A percentile compares a stretch with the other conserved stretches of the same genome.
These are phyloP conservation scores for Candida pseudofarinosa DNA, from an alignment of 805 yeast genomes.

Conservation along the genomic window DNA sequence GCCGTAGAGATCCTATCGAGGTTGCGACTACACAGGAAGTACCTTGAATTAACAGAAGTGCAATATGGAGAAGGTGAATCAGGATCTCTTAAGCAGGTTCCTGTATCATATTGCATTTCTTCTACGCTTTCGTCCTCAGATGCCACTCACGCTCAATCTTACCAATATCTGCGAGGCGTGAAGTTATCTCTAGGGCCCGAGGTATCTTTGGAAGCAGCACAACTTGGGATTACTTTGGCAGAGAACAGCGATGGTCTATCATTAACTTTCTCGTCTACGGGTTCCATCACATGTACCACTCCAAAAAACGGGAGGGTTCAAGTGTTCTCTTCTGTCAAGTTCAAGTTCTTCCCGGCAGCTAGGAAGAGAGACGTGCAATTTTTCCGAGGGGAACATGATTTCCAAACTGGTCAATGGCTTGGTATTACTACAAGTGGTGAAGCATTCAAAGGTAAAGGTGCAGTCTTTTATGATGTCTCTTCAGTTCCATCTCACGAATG, in stretches of 20 bases:
- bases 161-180: slow-evolving; percentile 8
- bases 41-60: slow-evolving; percentile 16
- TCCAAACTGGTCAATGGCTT: slow-evolving; percentile 8
- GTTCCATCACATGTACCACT: slow-evolving; percentile 14
- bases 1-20: background rate
- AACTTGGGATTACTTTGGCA: slow-evolving; percentile 8
- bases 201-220: slow-evolving; percentile 2
- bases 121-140: slow-evolving; percentile 13
- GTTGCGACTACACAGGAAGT: slow-evolving; percentile 3
- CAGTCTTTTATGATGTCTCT: slow-evolving; percentile 12
- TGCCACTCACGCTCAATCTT: slow-evolving; percentile 13
- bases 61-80: slow-evolving; percentile 12
- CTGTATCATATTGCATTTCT: slow-evolving; percentile 16
- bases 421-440: slow-evolving; percentile 3
- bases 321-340: slow-evolving; percentile 13
- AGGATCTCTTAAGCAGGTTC: slow-evolving; percentile 6
- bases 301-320: slow-evolving; percentile 15
- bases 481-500: slow-evolving; percentile 13
- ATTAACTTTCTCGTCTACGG: slow-evolving; percentile 8
- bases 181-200: slow-evolving; percentile 5
- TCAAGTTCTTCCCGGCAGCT: slow-evolving; percentile 13
- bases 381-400: slow-evolving; percentile 4
- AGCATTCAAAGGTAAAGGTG: slow-evolving; percentile 9
- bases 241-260: slow-evolving; percentile 9
- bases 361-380: slow-evolving; percentile 7